Conservation (phyloP, 768 basidiomycete species). For the Pleurotus cornucopiae region DNA sequence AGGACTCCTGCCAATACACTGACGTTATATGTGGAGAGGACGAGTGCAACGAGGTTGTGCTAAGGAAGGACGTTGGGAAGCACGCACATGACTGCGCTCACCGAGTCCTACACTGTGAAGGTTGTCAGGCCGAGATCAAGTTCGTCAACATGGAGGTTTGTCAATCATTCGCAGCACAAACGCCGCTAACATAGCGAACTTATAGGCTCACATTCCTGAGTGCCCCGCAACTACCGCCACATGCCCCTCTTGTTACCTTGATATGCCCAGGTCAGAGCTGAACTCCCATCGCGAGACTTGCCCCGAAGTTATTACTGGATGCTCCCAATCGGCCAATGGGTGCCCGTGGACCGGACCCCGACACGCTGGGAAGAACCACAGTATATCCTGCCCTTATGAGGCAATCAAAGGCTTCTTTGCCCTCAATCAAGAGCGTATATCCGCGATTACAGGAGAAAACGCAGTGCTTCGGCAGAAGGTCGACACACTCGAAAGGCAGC, state of each 20-base stretch:
- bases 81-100: slow-evolving; percentile 32
- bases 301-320: slow-evolving; percentile 31
- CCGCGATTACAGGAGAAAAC: slow-evolving; percentile 60
- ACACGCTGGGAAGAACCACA: slow-evolving; percentile 30
- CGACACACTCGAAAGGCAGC: slow-evolving; percentile 51
- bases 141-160: slow-evolving; percentile 34
- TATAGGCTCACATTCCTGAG: slow-evolving; percentile 32
- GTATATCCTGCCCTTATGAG: slow-evolving; percentile 50
- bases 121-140: slow-evolving; percentile 29
- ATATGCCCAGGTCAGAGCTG: slow-evolving; percentile 28
- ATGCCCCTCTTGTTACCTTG: slow-evolving; percentile 37
- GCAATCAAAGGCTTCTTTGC: slow-evolving; percentile 57
- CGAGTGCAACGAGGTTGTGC: slow-evolving; percentile 38
- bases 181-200: slow-evolving; percentile 1
- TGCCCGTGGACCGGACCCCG: slow-evolving; percentile 52
- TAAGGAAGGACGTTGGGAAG: slow-evolving; percentile 37
- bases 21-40: slow-evolving; percentile 46
- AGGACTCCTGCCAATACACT: slow-evolving; percentile 55
- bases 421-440: slow-evolving; percentile 32
- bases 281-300: slow-evolving; percentile 34
- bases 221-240: slow-evolving; percentile 31
- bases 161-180: neutral
- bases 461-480: slow-evolving; percentile 53
- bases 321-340: slow-evolving; percentile 44
- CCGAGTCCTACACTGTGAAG: slow-evolving; percentile 33